phyloP scores from a whole-genome alignment of 495 filamentous ascomycete genomes.

The Pyronema omphalodes region DNA sequence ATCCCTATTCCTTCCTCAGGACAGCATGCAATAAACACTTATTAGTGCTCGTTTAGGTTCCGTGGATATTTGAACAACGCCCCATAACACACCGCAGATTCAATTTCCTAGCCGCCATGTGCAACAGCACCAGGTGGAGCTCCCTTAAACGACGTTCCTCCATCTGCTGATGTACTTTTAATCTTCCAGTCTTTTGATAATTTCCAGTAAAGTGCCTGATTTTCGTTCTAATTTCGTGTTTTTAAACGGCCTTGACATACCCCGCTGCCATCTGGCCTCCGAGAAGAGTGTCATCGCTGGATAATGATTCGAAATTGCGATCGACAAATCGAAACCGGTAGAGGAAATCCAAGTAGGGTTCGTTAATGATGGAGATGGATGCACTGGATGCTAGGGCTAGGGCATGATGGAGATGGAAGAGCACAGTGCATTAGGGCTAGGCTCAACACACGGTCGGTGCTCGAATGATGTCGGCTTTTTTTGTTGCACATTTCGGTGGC shows the following conservation, averaged over 20 bases:
- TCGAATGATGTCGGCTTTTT: constrained; percentile 24
- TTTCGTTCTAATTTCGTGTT: constrained; percentile 48
- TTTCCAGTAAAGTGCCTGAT: constrained; percentile 75
- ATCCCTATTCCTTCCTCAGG: constrained; percentile 53
- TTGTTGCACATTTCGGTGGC: constrained; percentile 23
- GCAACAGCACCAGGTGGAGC: constrained; percentile 59
- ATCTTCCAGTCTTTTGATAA: constrained; percentile 56
- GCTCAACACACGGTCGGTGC: constrained; percentile 15
- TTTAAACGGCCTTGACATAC: constrained; percentile 50
- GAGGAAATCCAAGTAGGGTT: constrained; percentile 28
- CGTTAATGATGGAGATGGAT: background rate
- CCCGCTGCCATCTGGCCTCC: constrained; percentile 48
- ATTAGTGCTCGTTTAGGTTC: constrained; percentile 49
- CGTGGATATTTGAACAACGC: constrained; percentile 59
- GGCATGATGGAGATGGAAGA: background rate
- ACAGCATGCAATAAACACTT: constrained; percentile 42
- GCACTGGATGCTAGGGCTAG: background rate
- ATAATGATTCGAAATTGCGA: constrained; percentile 59
- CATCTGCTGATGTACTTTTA: constrained; percentile 47
- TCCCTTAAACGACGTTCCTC: constrained; percentile 55
- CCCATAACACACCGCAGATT: constrained; percentile 54
- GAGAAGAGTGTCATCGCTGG: constrained; percentile 51
- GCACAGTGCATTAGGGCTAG: no score
- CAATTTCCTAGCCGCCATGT: constrained; percentile 47
- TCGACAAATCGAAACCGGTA: constrained; percentile 61